phyloP scores from a whole-genome alignment of 2,329 filamentous ascomycete species.

The Fusarium kyushuense region DNA sequence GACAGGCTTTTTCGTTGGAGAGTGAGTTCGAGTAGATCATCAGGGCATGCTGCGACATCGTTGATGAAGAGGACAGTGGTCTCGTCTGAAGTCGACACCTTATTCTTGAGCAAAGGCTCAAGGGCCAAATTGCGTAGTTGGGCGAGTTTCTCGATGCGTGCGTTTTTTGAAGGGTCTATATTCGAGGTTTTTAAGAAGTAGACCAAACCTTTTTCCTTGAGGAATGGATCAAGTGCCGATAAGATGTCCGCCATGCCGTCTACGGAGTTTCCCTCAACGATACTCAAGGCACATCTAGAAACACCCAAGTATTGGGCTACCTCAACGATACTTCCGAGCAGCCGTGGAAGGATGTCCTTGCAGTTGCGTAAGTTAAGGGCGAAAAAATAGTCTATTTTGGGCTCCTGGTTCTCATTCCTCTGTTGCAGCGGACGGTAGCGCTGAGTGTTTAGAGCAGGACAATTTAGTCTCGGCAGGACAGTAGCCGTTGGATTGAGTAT shows the following conservation, averaged over 20 bases:
- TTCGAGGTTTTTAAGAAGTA: constrained; percentile 60
- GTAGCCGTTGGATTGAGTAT: constrained; percentile 48
- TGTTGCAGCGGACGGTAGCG: constrained; percentile 43
- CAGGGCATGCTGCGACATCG: constrained; percentile 64
- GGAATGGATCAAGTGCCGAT: constrained; percentile 52
- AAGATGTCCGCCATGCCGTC: constrained; percentile 68
- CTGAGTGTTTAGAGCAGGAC: constrained; percentile 42
- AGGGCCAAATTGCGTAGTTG: constrained; percentile 66
- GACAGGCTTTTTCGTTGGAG: constrained; percentile 60
- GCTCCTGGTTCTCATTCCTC: background rate
- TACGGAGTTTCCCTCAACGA: constrained; percentile 66
- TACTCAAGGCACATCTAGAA: constrained; percentile 63
- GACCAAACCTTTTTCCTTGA: constrained; percentile 54
- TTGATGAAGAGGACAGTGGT: constrained; percentile 66
- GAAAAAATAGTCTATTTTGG: constrained; percentile 60
- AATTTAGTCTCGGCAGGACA: constrained; percentile 44
- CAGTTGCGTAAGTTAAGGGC: constrained; percentile 64
- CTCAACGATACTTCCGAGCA: constrained; percentile 65
- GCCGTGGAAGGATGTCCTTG: constrained; percentile 59
- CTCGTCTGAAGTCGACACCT: constrained; percentile 47
- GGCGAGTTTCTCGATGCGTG: constrained; percentile 62
- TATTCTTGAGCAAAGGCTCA: constrained; percentile 56
- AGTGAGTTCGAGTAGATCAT: constrained; percentile 69
- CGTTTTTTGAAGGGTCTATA: constrained; percentile 56
- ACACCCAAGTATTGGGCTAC: constrained; percentile 63